Conservation (phyloP, 495 filamentous ascomycete species). For the Tuber aestivum region DNA sequence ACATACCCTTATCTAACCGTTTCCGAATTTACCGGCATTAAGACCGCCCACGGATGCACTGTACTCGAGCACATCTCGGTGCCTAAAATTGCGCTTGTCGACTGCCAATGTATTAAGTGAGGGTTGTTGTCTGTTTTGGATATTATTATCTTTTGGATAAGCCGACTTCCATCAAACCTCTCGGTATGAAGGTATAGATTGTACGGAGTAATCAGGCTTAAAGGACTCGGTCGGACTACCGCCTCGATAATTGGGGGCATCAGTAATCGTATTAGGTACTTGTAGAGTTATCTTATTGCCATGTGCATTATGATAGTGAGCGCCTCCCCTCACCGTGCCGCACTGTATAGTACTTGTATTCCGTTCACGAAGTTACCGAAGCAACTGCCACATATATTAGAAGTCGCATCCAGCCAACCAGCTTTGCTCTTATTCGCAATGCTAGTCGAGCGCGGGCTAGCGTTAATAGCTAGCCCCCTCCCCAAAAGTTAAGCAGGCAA, state of each 20-base stretch:
- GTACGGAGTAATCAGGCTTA: neutral
- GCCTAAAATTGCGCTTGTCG: neutral
- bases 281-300: neutral
- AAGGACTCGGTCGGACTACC: neutral
- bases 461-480: neutral
- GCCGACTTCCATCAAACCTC: neutral
- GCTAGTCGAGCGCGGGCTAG: neutral
- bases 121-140: no score
- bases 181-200: neutral
- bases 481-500: neutral
- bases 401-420: neutral
- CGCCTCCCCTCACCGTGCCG: neutral
- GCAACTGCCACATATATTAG: neutral
- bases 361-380: neutral
- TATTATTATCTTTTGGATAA: neutral
- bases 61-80: neutral
- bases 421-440: neutral
- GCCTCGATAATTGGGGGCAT: neutral
- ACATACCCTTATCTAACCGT: neutral
- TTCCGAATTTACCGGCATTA: neutral
- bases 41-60: neutral
- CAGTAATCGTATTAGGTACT: neutral
- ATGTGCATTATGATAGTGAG: neutral
- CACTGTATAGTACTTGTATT: neutral
- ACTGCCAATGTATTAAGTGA: neutral